These are phyloP conservation scores for Candida dubliniensis DNA, from an alignment of 1,139 yeast genomes.

Conservation along the genomic window DNA sequence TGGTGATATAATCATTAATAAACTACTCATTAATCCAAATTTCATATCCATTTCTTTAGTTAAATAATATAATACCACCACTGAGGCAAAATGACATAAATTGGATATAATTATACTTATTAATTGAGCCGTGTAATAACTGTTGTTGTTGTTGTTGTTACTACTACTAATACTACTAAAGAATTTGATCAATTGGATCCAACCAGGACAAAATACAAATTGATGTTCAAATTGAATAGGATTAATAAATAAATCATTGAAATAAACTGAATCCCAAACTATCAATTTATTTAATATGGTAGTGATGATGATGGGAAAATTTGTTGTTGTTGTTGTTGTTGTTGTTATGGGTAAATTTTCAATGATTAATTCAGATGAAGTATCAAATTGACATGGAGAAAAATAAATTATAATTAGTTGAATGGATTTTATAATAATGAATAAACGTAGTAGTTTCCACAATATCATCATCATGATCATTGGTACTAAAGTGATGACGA, in stretches of 20 bases:
- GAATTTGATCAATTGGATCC: constrained; percentile 57
- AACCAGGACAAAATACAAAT: constrained; percentile 81
- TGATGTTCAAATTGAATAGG: constrained; percentile 75
- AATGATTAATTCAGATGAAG: constrained; percentile 35
- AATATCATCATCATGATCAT: constrained; percentile 1
- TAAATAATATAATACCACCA: constrained; percentile 50
- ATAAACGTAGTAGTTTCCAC: constrained; percentile 19
- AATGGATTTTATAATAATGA: constrained; percentile 25
- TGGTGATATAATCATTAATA: constrained; percentile 63
- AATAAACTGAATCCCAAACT: constrained; percentile 88
- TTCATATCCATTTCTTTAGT: constrained; percentile 36
- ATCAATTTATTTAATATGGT: constrained; percentile 50
- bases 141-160: no score
- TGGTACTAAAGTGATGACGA: not conserved
- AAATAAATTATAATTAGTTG: constrained; percentile 33
- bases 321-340: constrained; percentile 4
- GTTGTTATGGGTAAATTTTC: constrained; percentile 5
- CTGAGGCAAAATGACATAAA: constrained; percentile 50
- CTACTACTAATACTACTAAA: no score
- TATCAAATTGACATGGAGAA: constrained; percentile 41
- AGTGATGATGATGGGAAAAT: constrained; percentile 18
- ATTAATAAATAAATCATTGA: constrained; percentile 54
- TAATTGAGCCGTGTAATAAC: constrained; percentile 46
- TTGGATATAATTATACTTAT: constrained; percentile 52
- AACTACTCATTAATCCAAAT: constrained; percentile 39